Evolutionary conservation across 1,139 yeast species (phyloP), one percentile per base, ranked within the genome.

Genomic region (Pichia sorboxylosa): DNA sequence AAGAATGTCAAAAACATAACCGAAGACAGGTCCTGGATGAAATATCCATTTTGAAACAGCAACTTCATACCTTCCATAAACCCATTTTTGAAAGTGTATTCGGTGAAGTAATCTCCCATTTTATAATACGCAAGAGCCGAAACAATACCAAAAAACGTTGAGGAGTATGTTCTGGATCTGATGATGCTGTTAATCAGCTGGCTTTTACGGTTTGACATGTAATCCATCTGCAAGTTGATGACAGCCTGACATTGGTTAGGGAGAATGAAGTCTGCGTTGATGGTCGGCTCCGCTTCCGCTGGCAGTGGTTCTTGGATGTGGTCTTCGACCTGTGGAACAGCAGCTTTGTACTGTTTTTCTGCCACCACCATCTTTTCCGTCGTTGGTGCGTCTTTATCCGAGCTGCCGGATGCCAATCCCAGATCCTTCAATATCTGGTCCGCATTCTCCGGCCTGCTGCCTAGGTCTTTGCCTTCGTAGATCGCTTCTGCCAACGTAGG

Each of bases 161-260:
- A 31, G 4, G 36, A 16, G 0, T 69, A 57, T 14, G 57, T 30
- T 6, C 68, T 69, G 40, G 73, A 72, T 59, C 65, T 59, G 31
- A 78, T 58, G 14, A 78, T 49, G 32, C 51, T 47, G 35, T 54
- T 58, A 45, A 70, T 73, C 33, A 74, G 63, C 24, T 55, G 42
- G 2, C 75, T 59, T 48, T 74, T 81, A 30, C 66, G 58, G 49
- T 69, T 77, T 36, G 76, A 62, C 38, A 70, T 63, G 48, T 66
- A 70, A 51, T 79, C 90, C 33, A 80, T 72, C 23, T 76, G 73
- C 36, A 79, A 56, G 35, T 69, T 72, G 34, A 76, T 51, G 1
- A 78, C 69, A 6, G 80, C 81, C 34, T 71, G 69, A 2, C 77
- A 61, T 29, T 63, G 60, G 23, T 67, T 71, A 1, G 87, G 85